Conservation (phyloP, 805 yeast species). For the Citeromyces nyonsensis region DNA sequence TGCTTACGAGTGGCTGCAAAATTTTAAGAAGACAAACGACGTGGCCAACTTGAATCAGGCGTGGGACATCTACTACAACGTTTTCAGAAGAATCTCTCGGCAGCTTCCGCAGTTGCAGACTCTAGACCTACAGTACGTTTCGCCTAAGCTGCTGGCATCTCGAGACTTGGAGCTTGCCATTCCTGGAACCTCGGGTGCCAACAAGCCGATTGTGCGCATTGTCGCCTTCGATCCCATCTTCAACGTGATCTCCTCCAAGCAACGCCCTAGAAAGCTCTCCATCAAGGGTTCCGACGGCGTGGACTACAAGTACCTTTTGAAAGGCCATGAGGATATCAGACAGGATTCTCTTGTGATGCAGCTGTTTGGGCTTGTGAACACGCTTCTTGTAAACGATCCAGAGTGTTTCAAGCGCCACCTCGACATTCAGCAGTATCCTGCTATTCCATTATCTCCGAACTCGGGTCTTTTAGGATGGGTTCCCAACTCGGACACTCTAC, state of each 20-base stretch:
- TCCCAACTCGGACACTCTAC: slow-evolving; percentile 93
- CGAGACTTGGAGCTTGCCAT: slow-evolving; percentile 73
- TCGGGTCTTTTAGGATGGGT: slow-evolving; percentile 98
- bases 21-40: slow-evolving; percentile 75
- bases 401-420: slow-evolving; percentile 94
- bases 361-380: slow-evolving; percentile 87
- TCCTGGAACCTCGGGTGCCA: slow-evolving; percentile 87
- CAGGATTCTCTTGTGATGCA: slow-evolving; percentile 98
- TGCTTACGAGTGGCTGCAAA: slow-evolving; percentile 87
- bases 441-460: slow-evolving; percentile 91
- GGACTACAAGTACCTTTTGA: slow-evolving; percentile 65
- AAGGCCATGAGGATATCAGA: slow-evolving; percentile 96
- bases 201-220: slow-evolving; percentile 63
- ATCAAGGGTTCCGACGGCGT: slow-evolving; percentile 86
- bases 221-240: slow-evolving; percentile 67
- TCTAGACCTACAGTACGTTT: slow-evolving; percentile 82
- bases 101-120: slow-evolving; percentile 80
- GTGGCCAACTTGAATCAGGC: slow-evolving; percentile 86
- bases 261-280: slow-evolving; percentile 78
- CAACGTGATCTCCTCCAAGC: slow-evolving; percentile 85
- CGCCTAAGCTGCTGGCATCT: slow-evolving; percentile 76
- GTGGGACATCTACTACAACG: slow-evolving; percentile 93
- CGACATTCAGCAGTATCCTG: slow-evolving; percentile 83
- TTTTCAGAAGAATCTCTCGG: slow-evolving; percentile 79
- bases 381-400: slow-evolving; percentile 75